phyloP scores from a whole-genome alignment of 2,329 filamentous ascomycete genomes.

The Lachnellula occidentalis region DNA sequence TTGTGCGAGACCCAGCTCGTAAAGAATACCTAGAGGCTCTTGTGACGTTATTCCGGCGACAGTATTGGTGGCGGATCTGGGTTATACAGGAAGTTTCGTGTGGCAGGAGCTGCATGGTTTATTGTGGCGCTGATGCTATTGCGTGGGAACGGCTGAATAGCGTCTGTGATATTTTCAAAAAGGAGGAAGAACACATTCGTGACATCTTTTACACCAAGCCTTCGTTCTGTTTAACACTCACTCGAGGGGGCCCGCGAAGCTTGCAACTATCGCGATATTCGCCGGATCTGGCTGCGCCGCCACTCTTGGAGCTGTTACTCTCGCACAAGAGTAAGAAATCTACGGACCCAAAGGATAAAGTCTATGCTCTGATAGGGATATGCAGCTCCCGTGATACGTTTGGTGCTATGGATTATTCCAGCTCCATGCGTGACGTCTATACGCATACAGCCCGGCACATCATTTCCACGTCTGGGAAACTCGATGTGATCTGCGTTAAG shows the following conservation, averaged over 20 bases:
- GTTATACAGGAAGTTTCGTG: conserved; percentile 39
- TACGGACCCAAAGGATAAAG: conserved; percentile 27
- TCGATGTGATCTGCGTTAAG: conserved; percentile 26
- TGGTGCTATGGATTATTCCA: conserved; percentile 22
- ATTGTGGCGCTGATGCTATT: conserved; percentile 34
- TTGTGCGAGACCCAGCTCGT: conserved; percentile 11
- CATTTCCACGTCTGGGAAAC: conserved; percentile 15
- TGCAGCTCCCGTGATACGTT: conserved; percentile 16
- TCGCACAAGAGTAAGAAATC: conserved; percentile 27
- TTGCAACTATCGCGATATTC: conserved; percentile 22
- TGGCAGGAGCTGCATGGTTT: conserved; percentile 31
- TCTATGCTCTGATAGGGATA: conserved; percentile 27
- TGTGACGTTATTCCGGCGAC: conserved; percentile 33
- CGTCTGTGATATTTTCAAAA: conserved; percentile 18
- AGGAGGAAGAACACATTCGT: conserved; percentile 10
- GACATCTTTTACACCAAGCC: conserved; percentile 16
- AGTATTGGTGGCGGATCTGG: conserved; percentile 39
- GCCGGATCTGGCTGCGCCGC: conserved; percentile 8
- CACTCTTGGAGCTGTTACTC: conserved; percentile 24
- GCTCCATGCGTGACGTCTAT: conserved; percentile 18
- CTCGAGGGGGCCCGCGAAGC: conserved; percentile 19
- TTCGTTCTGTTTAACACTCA: conserved; percentile 18
- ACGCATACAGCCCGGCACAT: conserved; percentile 24
- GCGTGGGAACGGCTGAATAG: conserved; percentile 33
- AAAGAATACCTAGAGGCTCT: conserved; percentile 28